Base-by-base conservation (phyloP, 2,329 filamentous ascomycete genomes). In the Fusarium sp. region DNA sequence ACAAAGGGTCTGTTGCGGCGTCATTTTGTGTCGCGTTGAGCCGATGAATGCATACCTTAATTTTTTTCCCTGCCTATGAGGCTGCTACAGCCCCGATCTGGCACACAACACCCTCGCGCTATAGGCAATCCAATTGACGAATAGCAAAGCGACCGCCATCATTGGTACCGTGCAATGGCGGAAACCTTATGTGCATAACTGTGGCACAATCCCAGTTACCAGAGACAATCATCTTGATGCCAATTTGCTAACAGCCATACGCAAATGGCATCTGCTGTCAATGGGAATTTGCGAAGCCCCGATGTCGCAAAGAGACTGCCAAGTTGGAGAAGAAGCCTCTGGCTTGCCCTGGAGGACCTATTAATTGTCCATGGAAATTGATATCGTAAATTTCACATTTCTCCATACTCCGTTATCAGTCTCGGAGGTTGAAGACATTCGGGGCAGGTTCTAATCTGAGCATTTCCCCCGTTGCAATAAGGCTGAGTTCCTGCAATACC, bases 201-300 rank as follows among this genome's bases (percentile, higher is more conserved):
- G 59, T 63, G 52, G 26, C 66, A 62, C 52, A 52, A 53, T 38
- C 36, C 45, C 33, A 49, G 37, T 47, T 38, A 20, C 23, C 10
- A 28, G 16, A 62, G 13, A 28, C 42, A 20, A 23, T 30, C 28
- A 31, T 38, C 41, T 45, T 38, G 30, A 74, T 72, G 71, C 67
- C 47, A 68, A 65, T 74, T 56, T n/a, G 28, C 45, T 42, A 65
- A 72, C 47, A 38, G n/a, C 71, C 69, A 72, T 73, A 40, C 34
- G 23, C n/a, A 60, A 72, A 65, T 74, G 28, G 71, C 71, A 69
- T 74, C 50, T 59, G 58, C 40, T 38, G 42, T 41, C 23, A 37
- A 72, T 69, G 65, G 65, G 62, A n/a, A 67, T 70, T 69, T 47
- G 18, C 36, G 44, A 69, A 73, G 49, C 23, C 23, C 57, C 57